These are phyloP conservation scores for Lycium barbarum DNA, from an alignment of 257 asterid genomes.

Conservation along the genomic window DNA sequence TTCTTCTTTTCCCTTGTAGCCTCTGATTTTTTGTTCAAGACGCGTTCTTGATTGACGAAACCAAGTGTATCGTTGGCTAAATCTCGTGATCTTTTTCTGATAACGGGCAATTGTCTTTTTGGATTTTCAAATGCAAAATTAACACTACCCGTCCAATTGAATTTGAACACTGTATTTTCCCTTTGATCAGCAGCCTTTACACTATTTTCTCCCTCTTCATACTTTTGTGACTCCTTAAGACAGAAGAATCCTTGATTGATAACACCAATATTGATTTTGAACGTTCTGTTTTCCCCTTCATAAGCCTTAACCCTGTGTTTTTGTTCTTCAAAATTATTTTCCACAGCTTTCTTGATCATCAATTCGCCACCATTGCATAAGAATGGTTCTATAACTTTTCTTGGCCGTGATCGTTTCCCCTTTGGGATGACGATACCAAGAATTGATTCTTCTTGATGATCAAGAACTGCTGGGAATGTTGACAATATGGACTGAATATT, in stretches of 20 bases:
- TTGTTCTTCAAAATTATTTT: background rate
- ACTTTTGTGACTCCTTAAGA: too few species aligned
- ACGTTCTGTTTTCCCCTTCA: background rate
- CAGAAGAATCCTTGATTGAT: background rate
- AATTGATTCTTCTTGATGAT: background rate
- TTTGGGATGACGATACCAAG: too few species aligned
- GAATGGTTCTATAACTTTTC: background rate
- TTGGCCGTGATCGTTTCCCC: too few species aligned
- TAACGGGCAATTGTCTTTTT: too few species aligned
- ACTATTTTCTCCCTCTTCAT: background rate
- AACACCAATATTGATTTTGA: background rate
- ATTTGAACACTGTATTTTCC: background rate
- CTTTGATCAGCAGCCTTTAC: background rate
- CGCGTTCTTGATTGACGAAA: background rate
- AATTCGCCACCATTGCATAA: background rate
- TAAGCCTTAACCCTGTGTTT: too few species aligned
- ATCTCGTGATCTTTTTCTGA: background rate
- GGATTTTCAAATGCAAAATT: background rate
- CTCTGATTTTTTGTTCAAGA: background rate
- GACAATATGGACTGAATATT: background rate
- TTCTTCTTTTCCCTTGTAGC: background rate
- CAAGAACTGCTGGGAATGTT: background rate
- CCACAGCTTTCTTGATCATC: slow-evolving; percentile 10
- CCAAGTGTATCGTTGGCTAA: background rate
- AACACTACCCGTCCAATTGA: background rate